Percentiles rank a stretch among this genome's conserved stretches.
Evolutionary conservation across 106 monocot genomes (phyloP).

Genomic region (Platanthera zijinensis): DNA sequence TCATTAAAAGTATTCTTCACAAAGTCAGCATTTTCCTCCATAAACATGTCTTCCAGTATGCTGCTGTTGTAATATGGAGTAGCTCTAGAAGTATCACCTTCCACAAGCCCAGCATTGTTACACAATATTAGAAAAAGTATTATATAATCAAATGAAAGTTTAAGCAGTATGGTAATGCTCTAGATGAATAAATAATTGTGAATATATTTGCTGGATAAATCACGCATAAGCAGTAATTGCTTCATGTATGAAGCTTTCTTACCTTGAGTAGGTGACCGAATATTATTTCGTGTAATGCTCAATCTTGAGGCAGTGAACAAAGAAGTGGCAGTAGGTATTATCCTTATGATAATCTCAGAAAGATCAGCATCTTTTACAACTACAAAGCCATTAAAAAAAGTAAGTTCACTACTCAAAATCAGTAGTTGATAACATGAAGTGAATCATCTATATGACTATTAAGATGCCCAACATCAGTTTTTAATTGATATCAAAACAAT

Average conservation of each 20-base stretch:
- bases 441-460: background rate
- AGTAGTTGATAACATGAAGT: background rate
- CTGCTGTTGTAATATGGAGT: constrained; percentile 89
- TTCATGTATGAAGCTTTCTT: background rate
- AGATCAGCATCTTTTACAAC: constrained; percentile 40
- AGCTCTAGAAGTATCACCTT: constrained; percentile 36
- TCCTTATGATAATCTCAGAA: constrained; percentile 52
- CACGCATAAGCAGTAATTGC: background rate
- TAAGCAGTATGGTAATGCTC: background rate
- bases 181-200: background rate
- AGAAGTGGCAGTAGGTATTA: constrained; percentile 68
- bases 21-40: constrained; percentile 83
- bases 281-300: constrained; percentile 63
- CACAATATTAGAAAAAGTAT: background rate
- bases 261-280: constrained; percentile 62
- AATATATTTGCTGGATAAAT: background rate
- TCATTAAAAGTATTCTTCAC: constrained; percentile 47
- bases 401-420: background rate
- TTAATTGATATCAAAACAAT: background rate
- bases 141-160: background rate
- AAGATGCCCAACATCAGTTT: background rate
- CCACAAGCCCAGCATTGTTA: background rate
- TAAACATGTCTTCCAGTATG: constrained; percentile 90
- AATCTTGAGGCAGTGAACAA: constrained; percentile 61
- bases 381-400: constrained; percentile 5